These are phyloP conservation scores for Fusarium decemcellulare DNA, from an alignment of 2,329 filamentous ascomycete genomes.

Conservation along the genomic window DNA sequence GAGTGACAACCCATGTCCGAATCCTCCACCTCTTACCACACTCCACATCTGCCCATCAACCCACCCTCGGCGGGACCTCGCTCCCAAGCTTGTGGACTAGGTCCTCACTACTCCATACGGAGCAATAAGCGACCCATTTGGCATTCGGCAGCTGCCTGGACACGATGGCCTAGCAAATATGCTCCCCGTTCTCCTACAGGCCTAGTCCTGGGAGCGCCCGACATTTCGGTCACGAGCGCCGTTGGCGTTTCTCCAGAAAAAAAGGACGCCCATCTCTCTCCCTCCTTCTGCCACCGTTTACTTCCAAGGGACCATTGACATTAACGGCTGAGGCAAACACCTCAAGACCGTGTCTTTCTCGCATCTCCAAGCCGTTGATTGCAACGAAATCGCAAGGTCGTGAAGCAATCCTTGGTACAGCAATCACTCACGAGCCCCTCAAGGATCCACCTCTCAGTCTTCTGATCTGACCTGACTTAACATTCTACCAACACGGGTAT, in stretches of 20 bases:
- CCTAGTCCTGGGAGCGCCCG: constrained; percentile 36
- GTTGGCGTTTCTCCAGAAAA: constrained; percentile 42
- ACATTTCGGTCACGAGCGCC: constrained; percentile 44
- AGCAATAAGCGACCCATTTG: constrained; percentile 49
- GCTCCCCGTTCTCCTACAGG: constrained; percentile 34
- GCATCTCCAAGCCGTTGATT: neutral
- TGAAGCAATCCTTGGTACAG: constrained; percentile 9
- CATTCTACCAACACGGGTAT: constrained; percentile 28
- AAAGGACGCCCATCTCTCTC: constrained; percentile 33
- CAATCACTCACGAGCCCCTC: constrained; percentile 13
- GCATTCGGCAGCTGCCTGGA: constrained; percentile 42
- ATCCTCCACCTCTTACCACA: constrained; percentile 46
- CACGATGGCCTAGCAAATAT: constrained; percentile 37
- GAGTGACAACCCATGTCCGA: constrained; percentile 41
- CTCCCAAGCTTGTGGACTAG: constrained; percentile 44
- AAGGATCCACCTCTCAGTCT: constrained; percentile 34
- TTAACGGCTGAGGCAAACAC: constrained; percentile 17
- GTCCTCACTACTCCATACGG: constrained; percentile 42
- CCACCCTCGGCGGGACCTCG: constrained; percentile 50
- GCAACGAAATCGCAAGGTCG: constrained; percentile 5
- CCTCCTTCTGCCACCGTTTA: constrained; percentile 29
- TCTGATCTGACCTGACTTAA: constrained; percentile 38
- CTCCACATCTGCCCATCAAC: constrained; percentile 49
- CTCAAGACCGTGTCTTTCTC: constrained; percentile 8
- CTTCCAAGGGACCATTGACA: constrained; percentile 14